Evolutionary conservation across 495 filamentous ascomycete genomes (phyloP).

Genomic region (Penicillium diatomitis): DNA sequence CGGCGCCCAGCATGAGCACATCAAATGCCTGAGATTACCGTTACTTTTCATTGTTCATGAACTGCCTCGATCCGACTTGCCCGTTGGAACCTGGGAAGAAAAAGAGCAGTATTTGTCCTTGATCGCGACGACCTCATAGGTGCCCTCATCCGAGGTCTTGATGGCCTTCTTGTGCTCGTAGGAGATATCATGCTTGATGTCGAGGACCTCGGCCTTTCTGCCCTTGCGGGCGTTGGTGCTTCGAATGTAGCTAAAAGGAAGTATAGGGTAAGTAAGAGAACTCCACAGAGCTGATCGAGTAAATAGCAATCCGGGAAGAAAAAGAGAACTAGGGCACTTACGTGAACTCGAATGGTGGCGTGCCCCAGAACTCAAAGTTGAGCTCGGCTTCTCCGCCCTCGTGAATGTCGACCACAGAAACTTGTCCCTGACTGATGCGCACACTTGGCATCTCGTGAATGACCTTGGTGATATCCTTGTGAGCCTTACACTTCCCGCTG

Average conservation of each 20-base stretch:
- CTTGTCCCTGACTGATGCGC: slow-evolving; percentile 69
- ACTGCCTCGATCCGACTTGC: slow-evolving; percentile 32
- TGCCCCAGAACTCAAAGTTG: slow-evolving; percentile 86
- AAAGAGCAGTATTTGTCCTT: slow-evolving; percentile 86
- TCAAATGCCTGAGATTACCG: slow-evolving; percentile 13
- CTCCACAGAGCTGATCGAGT: no score
- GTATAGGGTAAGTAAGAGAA: neutral
- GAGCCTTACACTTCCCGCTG: slow-evolving; percentile 65
- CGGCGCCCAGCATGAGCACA: slow-evolving; percentile 4
- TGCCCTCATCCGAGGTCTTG: slow-evolving; percentile 81
- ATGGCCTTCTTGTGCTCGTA: slow-evolving; percentile 72
- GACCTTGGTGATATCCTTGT: slow-evolving; percentile 61
- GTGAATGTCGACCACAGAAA: slow-evolving; percentile 81
- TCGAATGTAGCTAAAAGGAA: slow-evolving; percentile 58
- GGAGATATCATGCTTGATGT: slow-evolving; percentile 79
- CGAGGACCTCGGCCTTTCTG: slow-evolving; percentile 66
- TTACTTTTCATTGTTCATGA: slow-evolving; percentile 12
- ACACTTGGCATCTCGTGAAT: slow-evolving; percentile 92
- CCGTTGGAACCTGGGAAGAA: slow-evolving; percentile 50
- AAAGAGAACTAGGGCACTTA: slow-evolving; percentile 24
- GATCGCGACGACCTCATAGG: slow-evolving; percentile 92
- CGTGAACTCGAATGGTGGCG: slow-evolving; percentile 95
- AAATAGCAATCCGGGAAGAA: no score
- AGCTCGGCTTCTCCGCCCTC: slow-evolving; percentile 91
- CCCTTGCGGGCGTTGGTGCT: slow-evolving; percentile 74